Percentiles rank a stretch among this genome's conserved stretches.
phyloP scores from a whole-genome alignment of 176 grass and related monocot species.

The Poa pratensis region DNA sequence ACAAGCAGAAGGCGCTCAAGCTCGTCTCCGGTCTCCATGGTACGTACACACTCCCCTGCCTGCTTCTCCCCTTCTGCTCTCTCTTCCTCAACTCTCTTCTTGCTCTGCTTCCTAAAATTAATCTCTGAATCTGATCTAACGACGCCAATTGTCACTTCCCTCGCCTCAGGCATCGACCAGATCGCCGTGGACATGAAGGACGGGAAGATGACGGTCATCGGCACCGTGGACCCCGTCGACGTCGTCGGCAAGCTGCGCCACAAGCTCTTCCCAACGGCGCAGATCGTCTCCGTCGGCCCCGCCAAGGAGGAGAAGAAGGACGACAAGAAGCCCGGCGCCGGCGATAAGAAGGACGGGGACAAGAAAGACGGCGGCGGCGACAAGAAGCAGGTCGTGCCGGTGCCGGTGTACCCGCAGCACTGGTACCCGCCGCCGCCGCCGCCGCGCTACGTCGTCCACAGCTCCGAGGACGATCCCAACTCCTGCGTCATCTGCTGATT shows the following conservation, averaged over 20 bases:
- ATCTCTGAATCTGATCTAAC: no score
- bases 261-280: conserved; percentile 16
- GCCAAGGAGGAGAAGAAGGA: conserved; percentile 75
- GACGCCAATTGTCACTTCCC: no score
- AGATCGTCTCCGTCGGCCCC: conserved; percentile 58
- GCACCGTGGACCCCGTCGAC: conserved; percentile 61
- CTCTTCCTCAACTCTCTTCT: no score
- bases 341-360: not conserved
- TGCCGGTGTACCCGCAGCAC: conserved; percentile 8
- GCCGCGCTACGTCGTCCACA: conserved; percentile 55
- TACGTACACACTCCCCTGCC: not conserved
- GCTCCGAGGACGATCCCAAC: conserved; percentile 82
- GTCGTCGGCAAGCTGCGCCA: conserved; percentile 56
- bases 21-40: conserved; percentile 62
- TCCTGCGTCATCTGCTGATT: conserved; percentile 70
- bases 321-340: conserved; percentile 4
- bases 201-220: conserved; percentile 68
- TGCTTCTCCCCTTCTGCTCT: no score
- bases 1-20: conserved; percentile 82
- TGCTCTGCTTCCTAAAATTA: no score
- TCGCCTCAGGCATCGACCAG: conserved; percentile 62
- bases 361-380: not conserved
- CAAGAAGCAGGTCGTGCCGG: not conserved
- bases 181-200: conserved; percentile 76
- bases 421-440: conserved; percentile 7